Evolutionary conservation across 1,284 basidiomycete species (phyloP).

Genomic region (Fomitopsis betulina): DNA sequence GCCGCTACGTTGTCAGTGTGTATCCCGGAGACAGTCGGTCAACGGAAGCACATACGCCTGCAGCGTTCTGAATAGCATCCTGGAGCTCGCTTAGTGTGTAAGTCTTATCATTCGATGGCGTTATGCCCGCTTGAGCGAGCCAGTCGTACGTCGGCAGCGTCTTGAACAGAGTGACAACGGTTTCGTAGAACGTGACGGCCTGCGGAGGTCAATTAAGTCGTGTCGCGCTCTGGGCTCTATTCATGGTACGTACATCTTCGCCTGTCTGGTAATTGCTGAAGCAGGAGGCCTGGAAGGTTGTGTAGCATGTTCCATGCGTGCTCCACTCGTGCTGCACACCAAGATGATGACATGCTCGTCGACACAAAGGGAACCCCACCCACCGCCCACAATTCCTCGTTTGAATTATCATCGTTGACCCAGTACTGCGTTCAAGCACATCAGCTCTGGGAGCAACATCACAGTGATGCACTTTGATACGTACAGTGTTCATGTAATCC

Average conservation of each 20-base stretch:
- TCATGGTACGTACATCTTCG: constrained; percentile 41
- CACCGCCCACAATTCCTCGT: constrained; percentile 61
- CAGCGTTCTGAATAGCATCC: constrained; percentile 49
- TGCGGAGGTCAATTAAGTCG: constrained; percentile 20
- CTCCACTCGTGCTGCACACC: constrained; percentile 55
- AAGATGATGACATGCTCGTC: too few relatives aligned
- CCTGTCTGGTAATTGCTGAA: constrained; percentile 52
- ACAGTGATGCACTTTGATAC: constrained; percentile 1
- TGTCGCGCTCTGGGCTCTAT: neutral
- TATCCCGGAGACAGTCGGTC: neutral
- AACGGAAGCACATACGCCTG: constrained; percentile 29
- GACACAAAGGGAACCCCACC: too few relatives aligned
- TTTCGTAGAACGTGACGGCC: constrained; percentile 72
- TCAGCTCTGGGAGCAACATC: neutral
- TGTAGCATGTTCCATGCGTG: constrained; percentile 73
- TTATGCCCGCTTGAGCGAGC: constrained; percentile 68
- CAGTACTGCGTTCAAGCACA: constrained; percentile 43
- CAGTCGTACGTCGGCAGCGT: constrained; percentile 70
- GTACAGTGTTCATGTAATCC: constrained; percentile 59
- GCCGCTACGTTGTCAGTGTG: neutral
- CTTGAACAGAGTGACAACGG: constrained; percentile 61
- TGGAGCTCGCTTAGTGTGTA: constrained; percentile 56
- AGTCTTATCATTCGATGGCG: constrained; percentile 52
- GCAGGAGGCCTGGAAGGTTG: constrained; percentile 58
- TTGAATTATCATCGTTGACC: constrained; percentile 57